Conservation (phyloP, 2,329 filamentous ascomycete species). For the Arthrobotrys entomopaga region DNA sequence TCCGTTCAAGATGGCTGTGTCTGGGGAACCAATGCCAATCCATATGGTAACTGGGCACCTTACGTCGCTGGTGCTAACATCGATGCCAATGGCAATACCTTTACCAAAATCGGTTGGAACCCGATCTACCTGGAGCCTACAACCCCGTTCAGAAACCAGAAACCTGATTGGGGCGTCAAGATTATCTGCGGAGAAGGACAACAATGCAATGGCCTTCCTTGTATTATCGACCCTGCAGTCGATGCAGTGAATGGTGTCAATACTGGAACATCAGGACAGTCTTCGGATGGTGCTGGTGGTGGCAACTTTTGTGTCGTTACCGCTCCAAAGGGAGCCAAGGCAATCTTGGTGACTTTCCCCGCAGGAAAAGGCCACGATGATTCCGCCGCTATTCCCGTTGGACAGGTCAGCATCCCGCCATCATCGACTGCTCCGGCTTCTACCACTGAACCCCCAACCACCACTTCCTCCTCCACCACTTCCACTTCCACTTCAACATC, state of each 20-base stretch:
- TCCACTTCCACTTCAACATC: slow-evolving; percentile 21
- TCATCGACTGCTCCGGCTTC: slow-evolving; percentile 29
- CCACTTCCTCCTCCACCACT: slow-evolving; percentile 25
- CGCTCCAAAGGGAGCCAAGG: slow-evolving; percentile 73
- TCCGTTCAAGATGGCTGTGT: slow-evolving; percentile 71
- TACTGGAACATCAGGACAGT: slow-evolving; percentile 65
- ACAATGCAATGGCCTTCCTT: slow-evolving; percentile 78
- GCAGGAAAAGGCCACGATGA: slow-evolving; percentile 36
- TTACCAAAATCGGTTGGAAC: slow-evolving; percentile 80
- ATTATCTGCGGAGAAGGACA: slow-evolving; percentile 73
- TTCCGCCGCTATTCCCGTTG: slow-evolving; percentile 26
- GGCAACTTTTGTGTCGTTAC: slow-evolving; percentile 81
- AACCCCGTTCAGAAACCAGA: slow-evolving; percentile 68
- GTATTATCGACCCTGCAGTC: slow-evolving; percentile 73
- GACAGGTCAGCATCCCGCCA: slow-evolving; percentile 23
- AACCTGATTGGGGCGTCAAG: slow-evolving; percentile 74
- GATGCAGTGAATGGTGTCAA: slow-evolving; percentile 70
- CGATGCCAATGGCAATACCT: slow-evolving; percentile 72
- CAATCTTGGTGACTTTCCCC: slow-evolving; percentile 72
- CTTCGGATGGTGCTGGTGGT: slow-evolving; percentile 70
- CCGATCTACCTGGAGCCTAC: slow-evolving; percentile 73
- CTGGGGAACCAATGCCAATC: slow-evolving; percentile 73
- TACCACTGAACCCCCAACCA: slow-evolving; percentile 18
- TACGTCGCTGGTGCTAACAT: slow-evolving; percentile 82
- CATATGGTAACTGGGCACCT: slow-evolving; percentile 79